These are phyloP conservation scores for Karstenula rhodostoma DNA, from an alignment of 2,329 filamentous ascomycete species.

Conservation along the genomic window DNA sequence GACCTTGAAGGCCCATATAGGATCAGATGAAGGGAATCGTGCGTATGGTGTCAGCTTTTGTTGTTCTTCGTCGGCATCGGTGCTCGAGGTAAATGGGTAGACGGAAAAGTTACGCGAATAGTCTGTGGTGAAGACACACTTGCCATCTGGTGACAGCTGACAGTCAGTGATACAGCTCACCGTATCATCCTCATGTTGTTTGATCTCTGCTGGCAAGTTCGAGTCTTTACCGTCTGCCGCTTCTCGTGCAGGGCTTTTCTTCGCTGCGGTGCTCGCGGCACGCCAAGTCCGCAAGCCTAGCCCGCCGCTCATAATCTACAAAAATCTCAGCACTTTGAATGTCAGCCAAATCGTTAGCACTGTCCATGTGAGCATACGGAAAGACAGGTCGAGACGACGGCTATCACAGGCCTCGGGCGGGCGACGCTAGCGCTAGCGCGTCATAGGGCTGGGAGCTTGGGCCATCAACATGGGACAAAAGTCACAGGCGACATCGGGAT, in stretches of 20 bases:
- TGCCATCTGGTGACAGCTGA: slow-evolving; percentile 60
- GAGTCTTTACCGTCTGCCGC: neutral
- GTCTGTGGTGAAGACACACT: slow-evolving; percentile 63
- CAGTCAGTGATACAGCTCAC: slow-evolving; percentile 42
- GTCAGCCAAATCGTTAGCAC: neutral
- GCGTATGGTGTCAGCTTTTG: slow-evolving; percentile 56
- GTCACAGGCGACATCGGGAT: slow-evolving; percentile 11
- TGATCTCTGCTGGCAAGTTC: neutral
- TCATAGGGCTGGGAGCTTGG: slow-evolving; percentile 33
- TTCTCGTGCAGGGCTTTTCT: neutral
- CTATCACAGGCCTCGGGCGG: neutral
- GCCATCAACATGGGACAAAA: slow-evolving; percentile 22
- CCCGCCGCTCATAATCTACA: neutral
- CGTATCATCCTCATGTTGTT: neutral
- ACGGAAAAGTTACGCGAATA: slow-evolving; percentile 63
- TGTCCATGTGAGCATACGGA: neutral
- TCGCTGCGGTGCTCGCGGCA: slow-evolving; percentile 8
- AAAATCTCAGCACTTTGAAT: neutral
- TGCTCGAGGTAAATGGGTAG: slow-evolving; percentile 42
- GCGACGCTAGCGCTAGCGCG: neutral
- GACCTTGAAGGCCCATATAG: slow-evolving; percentile 62
- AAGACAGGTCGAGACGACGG: neutral
- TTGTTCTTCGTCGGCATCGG: slow-evolving; percentile 16
- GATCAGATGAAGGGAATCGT: slow-evolving; percentile 55
- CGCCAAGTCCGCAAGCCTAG: neutral